phyloP scores from a whole-genome alignment of 202 grass and related monocot species.

The Thinopyrum obtusiflorum region DNA sequence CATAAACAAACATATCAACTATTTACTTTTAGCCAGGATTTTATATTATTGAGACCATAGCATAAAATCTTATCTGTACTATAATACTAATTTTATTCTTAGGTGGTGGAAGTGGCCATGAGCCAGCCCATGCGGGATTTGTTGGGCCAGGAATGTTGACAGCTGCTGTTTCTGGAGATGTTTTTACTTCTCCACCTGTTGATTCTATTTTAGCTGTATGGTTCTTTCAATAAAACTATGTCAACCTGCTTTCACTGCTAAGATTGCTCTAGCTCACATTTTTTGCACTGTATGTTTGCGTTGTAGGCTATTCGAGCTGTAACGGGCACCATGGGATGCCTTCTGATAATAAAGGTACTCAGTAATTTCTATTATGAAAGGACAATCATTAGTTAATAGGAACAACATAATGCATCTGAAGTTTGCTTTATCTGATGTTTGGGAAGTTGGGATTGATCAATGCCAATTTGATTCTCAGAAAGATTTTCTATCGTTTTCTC shows the following conservation, averaged over 20 bases:
- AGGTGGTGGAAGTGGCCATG: constrained; percentile 99
- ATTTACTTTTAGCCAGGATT: not conserved
- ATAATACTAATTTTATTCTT: constrained; percentile 32
- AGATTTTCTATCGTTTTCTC: not conserved
- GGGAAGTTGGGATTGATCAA: not conserved
- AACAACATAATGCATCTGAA: not conserved
- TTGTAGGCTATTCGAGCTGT: constrained; percentile 98
- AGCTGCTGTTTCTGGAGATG: constrained; percentile 89
- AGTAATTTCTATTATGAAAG: not conserved
- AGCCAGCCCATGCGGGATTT: constrained; percentile 95
- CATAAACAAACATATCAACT: not conserved
- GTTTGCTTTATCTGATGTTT: constrained; percentile 26
- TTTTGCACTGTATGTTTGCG: constrained; percentile 19
- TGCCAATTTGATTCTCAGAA: constrained; percentile 12
- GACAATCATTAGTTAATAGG: not conserved
- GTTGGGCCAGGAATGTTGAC: constrained; percentile 98
- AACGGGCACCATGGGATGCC: constrained; percentile 91
- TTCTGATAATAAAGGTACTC: constrained; percentile 93
- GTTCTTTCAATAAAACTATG: constrained; percentile 31
- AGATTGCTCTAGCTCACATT: constrained; percentile 31
- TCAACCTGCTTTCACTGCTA: constrained; percentile 11
- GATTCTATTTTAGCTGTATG: constrained; percentile 92
- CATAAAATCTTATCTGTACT: constrained; percentile 16
- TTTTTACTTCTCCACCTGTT: constrained; percentile 91
- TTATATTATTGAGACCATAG: constrained; percentile 22